Evolutionary conservation across 345 rosid species (phyloP).

Genomic region (Lenwebbia sp.): DNA sequence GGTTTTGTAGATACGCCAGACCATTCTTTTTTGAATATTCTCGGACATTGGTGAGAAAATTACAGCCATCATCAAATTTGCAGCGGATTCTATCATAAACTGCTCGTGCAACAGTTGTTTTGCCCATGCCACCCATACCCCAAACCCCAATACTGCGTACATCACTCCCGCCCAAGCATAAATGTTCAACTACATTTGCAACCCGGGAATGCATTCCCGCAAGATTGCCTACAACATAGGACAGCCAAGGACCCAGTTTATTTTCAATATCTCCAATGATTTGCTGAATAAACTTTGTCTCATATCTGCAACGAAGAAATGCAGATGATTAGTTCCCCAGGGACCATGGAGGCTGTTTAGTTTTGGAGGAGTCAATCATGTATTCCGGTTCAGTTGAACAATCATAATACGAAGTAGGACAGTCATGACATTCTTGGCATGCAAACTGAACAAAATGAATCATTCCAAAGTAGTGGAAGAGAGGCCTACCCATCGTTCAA

Average conservation of each 20-base stretch:
- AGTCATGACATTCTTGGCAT: not conserved
- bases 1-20: not conserved
- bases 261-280: not conserved
- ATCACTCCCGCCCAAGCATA: not conserved
- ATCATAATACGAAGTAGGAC: not conserved
- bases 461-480: not conserved
- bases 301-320: not conserved
- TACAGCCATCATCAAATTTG: slow-evolving; percentile 9
- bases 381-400: not conserved
- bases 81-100: not conserved
- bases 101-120: slow-evolving; percentile 4
- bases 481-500: not conserved
- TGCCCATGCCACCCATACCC: not conserved
- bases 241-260: not conserved
- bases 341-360: rapidly evolving
- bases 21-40: not conserved
- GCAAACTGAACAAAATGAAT: not conserved
- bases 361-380: not conserved
- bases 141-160: not conserved
- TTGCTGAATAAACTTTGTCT: not conserved
- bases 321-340: not conserved
- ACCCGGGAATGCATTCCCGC: not conserved
- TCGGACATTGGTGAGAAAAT: slow-evolving; percentile 19
- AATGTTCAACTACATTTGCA: not conserved
- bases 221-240: not conserved